phyloP scores from a whole-genome alignment of 257 asterid genomes.

The Fraxinus cuspidata region DNA sequence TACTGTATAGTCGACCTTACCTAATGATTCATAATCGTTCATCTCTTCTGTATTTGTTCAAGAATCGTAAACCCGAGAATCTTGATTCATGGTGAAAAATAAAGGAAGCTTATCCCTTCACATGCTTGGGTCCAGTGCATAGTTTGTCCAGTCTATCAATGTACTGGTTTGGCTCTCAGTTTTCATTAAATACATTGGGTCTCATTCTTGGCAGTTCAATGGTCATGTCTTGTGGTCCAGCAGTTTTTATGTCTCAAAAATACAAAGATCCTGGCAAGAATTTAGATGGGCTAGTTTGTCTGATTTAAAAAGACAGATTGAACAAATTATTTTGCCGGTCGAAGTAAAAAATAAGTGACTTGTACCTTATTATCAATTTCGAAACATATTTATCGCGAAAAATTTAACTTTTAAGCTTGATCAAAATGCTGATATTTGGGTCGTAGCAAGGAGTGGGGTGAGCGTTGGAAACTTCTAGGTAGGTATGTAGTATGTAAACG shows the following conservation, averaged over 20 bases:
- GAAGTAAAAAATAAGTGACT: too few relatives aligned
- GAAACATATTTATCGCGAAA: too few relatives aligned
- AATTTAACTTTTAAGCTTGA: too few relatives aligned
- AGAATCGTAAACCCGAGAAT: background rate
- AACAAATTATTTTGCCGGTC: too few relatives aligned
- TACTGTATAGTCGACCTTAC: background rate
- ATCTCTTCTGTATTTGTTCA: background rate
- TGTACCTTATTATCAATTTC: too few relatives aligned
- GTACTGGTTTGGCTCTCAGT: conserved; percentile 11
- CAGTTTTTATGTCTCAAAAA: conserved; percentile 19
- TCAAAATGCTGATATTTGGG: too few relatives aligned
- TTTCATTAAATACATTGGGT: conserved; percentile 24
- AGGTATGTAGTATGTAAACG: too few relatives aligned
- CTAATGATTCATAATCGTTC: background rate
- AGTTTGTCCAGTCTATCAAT: conserved; percentile 33
- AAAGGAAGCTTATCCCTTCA: conserved; percentile 20
- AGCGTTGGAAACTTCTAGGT: too few relatives aligned
- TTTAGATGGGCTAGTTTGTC: conserved; percentile 11
- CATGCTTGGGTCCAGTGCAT: conserved; percentile 22
- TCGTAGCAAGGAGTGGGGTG: too few relatives aligned
- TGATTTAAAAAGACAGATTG: background rate
- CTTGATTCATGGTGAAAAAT: conserved; percentile 15
- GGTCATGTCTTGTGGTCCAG: conserved; percentile 33
- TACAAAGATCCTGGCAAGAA: conserved; percentile 26
- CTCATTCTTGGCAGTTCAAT: conserved; percentile 25